Evolutionary conservation across 78 protist species (phyloP), one percentile per base, ranked within the genome.

Genomic region (Dictyostelium capitatum): DNA sequence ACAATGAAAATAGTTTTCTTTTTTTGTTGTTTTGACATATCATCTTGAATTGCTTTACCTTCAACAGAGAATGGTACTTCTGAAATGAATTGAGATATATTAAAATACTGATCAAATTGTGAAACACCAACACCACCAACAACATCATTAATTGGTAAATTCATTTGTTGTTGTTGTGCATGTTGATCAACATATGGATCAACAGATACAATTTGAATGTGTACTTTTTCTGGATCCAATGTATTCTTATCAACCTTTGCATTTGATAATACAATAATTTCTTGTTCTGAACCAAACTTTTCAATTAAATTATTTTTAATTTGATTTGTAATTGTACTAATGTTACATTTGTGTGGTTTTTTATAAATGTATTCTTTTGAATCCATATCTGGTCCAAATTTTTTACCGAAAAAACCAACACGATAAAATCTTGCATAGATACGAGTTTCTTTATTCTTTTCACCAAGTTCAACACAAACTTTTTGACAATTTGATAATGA

Each of bases 321-420:
- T 74, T 87, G 83, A 30, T 67, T 80, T 43, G 64, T 74, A 72
- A 93, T 57, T 20, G 65, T 57, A 37, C 80, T 83, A 15, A 93
- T 20, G 17, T 43, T 23, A 37, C 74, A 48, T 25, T 56, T 54
- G 23, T 72, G 82, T 15, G 96, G 92, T 72, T 93, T 89, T 78
- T 84, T 93, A 64, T 93, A 93, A 12, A 93, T 93, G 47, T 64
- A 93, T 57, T 87, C 96, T 56, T 82, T 78, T 0, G 89, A 87
- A 47, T 93, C 87, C 50, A 82, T 17, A 28, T 93, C 89, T 25
- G 23, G 17, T 9, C 43, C n/a, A 62, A 79, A 79, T 47, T 47
- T 69, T 11, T 43, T 23, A 10, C 96, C 96, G 53, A 78, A 73
- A 64, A 83, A 93, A 28, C 90, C 83, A 28, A 93, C 80, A 30